Evolutionary conservation across 495 filamentous ascomycete genomes (phyloP), one percentile per base, ranked within the genome.

Genomic region (Penicillium flavigenum): DNA sequence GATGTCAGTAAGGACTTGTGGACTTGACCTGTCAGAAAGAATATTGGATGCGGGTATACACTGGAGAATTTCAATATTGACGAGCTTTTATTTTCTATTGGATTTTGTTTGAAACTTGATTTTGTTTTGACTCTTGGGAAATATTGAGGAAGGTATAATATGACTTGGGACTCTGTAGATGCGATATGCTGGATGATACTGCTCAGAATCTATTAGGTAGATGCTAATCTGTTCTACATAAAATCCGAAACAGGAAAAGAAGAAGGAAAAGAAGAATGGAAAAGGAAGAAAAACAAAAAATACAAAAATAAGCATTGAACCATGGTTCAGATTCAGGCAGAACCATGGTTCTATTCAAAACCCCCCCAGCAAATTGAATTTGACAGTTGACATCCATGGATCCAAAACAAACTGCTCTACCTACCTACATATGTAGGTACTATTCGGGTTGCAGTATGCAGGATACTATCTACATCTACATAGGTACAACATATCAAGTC

Each of bases 261-360:
- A 2, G 5, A 24, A 4, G 42, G 5, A 47, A 29, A 2, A 24
- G 22, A 4, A 24, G 4, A 24, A 24, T 1, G 20, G 22, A 5
- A 16, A n/a, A 47, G 5, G 24, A 29, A 47, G 29, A 22, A 3
- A 44, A n/a, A 12, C 12, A 14, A 24, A 44, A 17, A 45, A 43
- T 16, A 58, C 49, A 27, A 62, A 55, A 58, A 19, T 52, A 52
- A 59, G 32, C 16, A 10, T 3, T 27, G 16, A 62, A 51, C 60
- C 60, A 42, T 58, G 60, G 60, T 62, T 46, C 38, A 11, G 4
- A 14, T 4, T 8, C 3, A n/a, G 17, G 16, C 12, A 12, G 27
- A 39, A 32, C 56, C 60, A 32, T 47, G 56, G 60, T 22, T 49
- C 32, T 8, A 4, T 47, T 47, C 14, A 17, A 47, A 29, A 29